Conservation (phyloP, 441 rosid species). For the Theobroma grandiflorum region DNA sequence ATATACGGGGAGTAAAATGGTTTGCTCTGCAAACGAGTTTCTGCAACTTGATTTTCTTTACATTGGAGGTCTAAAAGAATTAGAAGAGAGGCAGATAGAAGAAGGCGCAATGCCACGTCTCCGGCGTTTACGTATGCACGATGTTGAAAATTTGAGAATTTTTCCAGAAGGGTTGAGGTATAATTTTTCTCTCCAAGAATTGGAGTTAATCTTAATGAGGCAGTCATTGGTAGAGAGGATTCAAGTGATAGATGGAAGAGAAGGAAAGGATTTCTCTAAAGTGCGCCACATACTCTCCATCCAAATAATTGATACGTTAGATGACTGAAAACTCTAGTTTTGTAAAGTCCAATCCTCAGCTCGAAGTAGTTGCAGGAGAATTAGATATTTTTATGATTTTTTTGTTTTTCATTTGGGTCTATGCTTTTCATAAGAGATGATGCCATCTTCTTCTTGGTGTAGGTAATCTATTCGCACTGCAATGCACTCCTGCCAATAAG, state of each 20-base stretch:
- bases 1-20: not conserved
- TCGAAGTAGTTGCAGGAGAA: too few relatives aligned
- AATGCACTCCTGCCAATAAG: too few relatives aligned
- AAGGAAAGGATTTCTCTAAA: not conserved
- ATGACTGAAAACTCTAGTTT: too few relatives aligned
- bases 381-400: too few relatives aligned
- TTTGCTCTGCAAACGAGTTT: not conserved
- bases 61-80: accelerated
- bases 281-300: not conserved
- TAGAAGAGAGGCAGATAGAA: not conserved
- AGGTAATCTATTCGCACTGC: too few relatives aligned
- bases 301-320: too few relatives aligned
- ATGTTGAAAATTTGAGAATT: not conserved
- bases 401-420: too few relatives aligned
- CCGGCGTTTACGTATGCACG: not conserved
- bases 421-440: too few relatives aligned
- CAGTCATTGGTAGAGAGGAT: not conserved
- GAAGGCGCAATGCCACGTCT: not conserved
- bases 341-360: too few relatives aligned
- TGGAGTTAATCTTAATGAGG: not conserved
- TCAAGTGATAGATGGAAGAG: not conserved
- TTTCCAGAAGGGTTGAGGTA: not conserved
- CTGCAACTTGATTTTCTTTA: not conserved
- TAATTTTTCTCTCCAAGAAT: not conserved
- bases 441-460: too few relatives aligned